phyloP scores from a whole-genome alignment of 2,329 filamentous ascomycete genomes.

The Fusarium continuum region DNA sequence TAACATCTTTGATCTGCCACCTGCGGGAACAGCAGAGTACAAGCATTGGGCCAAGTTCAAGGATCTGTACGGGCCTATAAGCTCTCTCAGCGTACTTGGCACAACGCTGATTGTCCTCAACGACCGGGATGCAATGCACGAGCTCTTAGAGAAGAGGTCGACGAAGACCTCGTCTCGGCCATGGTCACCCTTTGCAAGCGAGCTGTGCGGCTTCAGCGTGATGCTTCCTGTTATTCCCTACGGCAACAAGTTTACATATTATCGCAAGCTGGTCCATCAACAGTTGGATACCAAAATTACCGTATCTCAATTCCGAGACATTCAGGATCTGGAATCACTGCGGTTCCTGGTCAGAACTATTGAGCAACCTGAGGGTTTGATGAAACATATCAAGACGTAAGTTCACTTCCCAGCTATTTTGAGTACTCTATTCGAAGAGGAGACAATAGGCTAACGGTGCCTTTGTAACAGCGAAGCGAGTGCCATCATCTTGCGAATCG shows the following conservation, averaged over 20 bases:
- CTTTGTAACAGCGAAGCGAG: conserved; percentile 38
- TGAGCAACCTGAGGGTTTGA: conserved; percentile 30
- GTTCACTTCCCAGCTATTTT: background rate
- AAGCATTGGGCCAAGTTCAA: conserved; percentile 55
- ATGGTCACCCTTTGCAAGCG: conserved; percentile 25
- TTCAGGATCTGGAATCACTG: conserved; percentile 43
- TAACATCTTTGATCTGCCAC: conserved; percentile 59
- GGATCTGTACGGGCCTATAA: conserved; percentile 50
- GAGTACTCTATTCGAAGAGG: too few species aligned
- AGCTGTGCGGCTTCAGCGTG: conserved; percentile 39
- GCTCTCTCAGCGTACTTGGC: conserved; percentile 53
- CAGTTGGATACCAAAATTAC: conserved; percentile 41
- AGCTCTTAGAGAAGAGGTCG: conserved; percentile 50
- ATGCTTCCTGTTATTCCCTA: conserved; percentile 32
- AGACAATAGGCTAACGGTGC: background rate
- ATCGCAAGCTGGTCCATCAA: conserved; percentile 46
- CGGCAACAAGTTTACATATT: conserved; percentile 25
- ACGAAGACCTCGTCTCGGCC: conserved; percentile 48
- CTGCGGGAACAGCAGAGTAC: conserved; percentile 47
- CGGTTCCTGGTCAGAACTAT: conserved; percentile 40
- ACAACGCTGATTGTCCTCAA: conserved; percentile 54
- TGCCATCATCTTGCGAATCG: conserved; percentile 42
- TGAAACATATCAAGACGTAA: conserved; percentile 44
- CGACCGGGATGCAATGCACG: conserved; percentile 47
- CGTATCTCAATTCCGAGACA: conserved; percentile 21